Conservation (phyloP, 805 yeast genomes). For the Ogataea glucozyma region DNA sequence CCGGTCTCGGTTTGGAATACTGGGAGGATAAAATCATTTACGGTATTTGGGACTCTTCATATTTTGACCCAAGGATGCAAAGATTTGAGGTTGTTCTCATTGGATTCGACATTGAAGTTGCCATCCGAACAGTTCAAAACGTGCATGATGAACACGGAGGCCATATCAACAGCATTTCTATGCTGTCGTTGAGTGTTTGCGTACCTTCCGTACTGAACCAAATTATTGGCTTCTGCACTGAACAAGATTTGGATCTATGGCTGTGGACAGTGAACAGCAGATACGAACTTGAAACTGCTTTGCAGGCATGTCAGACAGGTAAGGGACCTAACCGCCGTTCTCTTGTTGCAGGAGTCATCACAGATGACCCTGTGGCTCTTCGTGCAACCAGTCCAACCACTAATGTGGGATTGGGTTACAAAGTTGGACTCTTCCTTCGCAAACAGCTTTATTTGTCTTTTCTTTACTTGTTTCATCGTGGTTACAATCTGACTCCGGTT, state of each 20-base stretch:
- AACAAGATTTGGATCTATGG: constrained; percentile 32
- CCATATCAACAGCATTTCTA: constrained; percentile 25
- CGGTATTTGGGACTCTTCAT: constrained; percentile 39
- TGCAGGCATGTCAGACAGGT: constrained; percentile 25
- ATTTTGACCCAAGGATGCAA: constrained; percentile 30
- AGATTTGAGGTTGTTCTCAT: constrained; percentile 34
- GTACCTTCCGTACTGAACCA: constrained; percentile 21
- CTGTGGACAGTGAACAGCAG: constrained; percentile 39
- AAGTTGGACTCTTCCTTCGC: constrained; percentile 17
- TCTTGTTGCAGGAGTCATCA: constrained; percentile 16
- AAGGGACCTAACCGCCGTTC: constrained; percentile 15
- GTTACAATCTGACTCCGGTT: constrained; percentile 21
- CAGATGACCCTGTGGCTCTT: constrained; percentile 22
- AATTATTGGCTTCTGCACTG: constrained; percentile 19
- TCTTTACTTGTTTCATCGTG: constrained; percentile 23
- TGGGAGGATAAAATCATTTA: constrained; percentile 39
- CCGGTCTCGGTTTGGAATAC: constrained; percentile 26
- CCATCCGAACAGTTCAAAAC: constrained; percentile 24
- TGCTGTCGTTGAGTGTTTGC: constrained; percentile 25
- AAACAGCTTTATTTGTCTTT: constrained; percentile 18
- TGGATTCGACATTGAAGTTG: constrained; percentile 27
- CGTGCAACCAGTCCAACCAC: background rate
- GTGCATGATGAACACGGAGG: constrained; percentile 24
- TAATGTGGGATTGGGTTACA: constrained; percentile 11
- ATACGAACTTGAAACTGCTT: constrained; percentile 24